Percentiles rank a stretch among this genome's conserved stretches.
These are phyloP conservation scores for Solanum aculeatissimum DNA, from an alignment of 305 asterid genomes.

Conservation along the genomic window DNA sequence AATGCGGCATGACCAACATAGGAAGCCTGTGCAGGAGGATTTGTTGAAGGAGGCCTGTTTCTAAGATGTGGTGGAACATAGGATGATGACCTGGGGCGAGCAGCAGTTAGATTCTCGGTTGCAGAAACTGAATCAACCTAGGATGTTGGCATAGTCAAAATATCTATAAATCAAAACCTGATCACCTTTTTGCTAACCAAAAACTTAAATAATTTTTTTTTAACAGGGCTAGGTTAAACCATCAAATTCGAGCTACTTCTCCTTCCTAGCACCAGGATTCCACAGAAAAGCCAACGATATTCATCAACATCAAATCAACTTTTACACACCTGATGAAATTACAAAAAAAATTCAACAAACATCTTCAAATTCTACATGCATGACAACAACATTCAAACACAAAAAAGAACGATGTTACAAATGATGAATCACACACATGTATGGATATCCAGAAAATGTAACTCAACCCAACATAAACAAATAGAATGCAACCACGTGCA, in stretches of 20 bases:
- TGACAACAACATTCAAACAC: too few species aligned
- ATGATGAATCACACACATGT: background rate
- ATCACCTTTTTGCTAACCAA: background rate
- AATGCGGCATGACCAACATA: background rate
- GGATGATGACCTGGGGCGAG: background rate
- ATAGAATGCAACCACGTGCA: background rate
- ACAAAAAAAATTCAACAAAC: background rate
- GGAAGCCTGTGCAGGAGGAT: background rate
- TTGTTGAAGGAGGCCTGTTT: slow-evolving; percentile 1
- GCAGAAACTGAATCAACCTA: slow-evolving; percentile 21
- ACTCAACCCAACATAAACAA: background rate
- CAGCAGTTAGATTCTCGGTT: slow-evolving; percentile 3
- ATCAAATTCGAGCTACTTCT: background rate
- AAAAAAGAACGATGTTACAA: background rate
- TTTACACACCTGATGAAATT: background rate
- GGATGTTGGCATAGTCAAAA: slow-evolving; percentile 9
- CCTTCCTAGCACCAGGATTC: background rate
- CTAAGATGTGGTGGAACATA: slow-evolving; percentile 18
- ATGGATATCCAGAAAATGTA: background rate
- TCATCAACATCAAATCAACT: slow-evolving; percentile 4
- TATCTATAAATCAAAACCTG: background rate
- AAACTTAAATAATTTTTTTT: background rate
- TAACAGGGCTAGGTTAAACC: background rate
- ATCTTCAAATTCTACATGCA: background rate
- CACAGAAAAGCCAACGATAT: slow-evolving; percentile 1